Percentiles rank a stretch among this genome's conserved stretches.
Evolutionary conservation across 1,284 basidiomycete species (phyloP).

Genomic region (Ganoderma resinaceum): DNA sequence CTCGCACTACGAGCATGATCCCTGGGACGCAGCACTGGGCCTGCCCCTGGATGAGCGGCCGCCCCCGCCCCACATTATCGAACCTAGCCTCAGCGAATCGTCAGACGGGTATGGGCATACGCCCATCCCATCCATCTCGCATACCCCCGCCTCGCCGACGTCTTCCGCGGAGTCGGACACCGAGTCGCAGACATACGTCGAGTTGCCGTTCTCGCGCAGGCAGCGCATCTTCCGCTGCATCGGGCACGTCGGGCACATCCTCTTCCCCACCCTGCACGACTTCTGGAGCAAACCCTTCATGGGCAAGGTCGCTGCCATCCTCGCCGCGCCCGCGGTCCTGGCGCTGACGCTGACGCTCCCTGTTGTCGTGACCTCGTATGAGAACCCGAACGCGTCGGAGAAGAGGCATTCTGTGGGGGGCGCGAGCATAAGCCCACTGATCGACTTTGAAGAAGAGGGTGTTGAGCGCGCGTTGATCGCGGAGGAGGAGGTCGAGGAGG

Average conservation of each 20-base stretch:
- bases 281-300: slow-evolving; percentile 77
- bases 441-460: slow-evolving; percentile 77
- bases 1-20: slow-evolving; percentile 38
- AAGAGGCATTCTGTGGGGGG: slow-evolving; percentile 52
- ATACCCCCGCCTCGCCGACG: slow-evolving; percentile 62
- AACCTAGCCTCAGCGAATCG: slow-evolving; percentile 40
- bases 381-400: slow-evolving; percentile 39
- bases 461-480: slow-evolving; percentile 66
- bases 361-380: slow-evolving; percentile 80
- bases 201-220: slow-evolving; percentile 46
- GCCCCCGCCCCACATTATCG: slow-evolving; percentile 38
- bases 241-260: slow-evolving; percentile 56
- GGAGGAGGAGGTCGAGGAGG: slow-evolving; percentile 70
- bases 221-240: slow-evolving; percentile 51
- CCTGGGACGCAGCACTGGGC: slow-evolving; percentile 58
- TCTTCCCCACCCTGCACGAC: slow-evolving; percentile 89
- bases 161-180: slow-evolving; percentile 37
- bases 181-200: slow-evolving; percentile 52
- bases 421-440: slow-evolving; percentile 49
- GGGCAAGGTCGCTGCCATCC: slow-evolving; percentile 78
- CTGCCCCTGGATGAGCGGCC: slow-evolving; percentile 57
- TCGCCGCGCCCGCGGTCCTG: slow-evolving; percentile 89
- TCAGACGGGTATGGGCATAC: slow-evolving; percentile 33
- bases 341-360: slow-evolving; percentile 90
- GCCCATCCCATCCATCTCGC: slow-evolving; percentile 59